Conservation (phyloP, 129 eudicot species). For the Oenanthe sinensis region DNA sequence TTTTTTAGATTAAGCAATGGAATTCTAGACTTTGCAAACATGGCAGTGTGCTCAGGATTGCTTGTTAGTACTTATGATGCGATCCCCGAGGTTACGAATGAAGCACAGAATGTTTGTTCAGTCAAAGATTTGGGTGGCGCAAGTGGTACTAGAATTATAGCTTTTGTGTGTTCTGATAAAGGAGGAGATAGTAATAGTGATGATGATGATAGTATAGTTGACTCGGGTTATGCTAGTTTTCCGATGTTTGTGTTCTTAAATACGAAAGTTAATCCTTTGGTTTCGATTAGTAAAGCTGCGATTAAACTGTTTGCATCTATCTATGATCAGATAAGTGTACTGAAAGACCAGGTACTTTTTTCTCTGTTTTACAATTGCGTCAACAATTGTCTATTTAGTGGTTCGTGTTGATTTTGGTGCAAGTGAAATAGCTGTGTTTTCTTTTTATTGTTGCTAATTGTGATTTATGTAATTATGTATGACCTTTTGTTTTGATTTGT, state of each 20-base stretch:
- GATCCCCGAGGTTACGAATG: not conserved
- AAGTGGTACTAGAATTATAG: not conserved
- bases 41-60: slow-evolving; percentile 4
- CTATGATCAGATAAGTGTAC: not conserved
- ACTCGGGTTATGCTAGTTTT: not conserved
- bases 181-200: not conserved
- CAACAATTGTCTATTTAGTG: not conserved
- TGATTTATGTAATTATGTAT: not conserved
- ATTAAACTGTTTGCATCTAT: not conserved
- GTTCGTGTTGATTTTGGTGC: too few relatives aligned
- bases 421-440: too few relatives aligned
- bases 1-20: slow-evolving; percentile 3
- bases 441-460: too few relatives aligned
- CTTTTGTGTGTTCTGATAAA: not conserved
- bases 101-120: not conserved
- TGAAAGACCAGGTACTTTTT: slow-evolving; percentile 13
- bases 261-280: slow-evolving; percentile 2
- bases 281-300: slow-evolving; percentile 9
- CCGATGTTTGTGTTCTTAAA: slow-evolving; percentile 4
- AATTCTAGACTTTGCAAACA: not conserved
- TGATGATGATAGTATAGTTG: not conserved
- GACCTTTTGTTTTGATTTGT: not conserved
- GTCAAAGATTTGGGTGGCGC: not conserved
- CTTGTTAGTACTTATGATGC: not conserved
- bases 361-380: not conserved